Evolutionary conservation across 2,329 filamentous ascomycete genomes (phyloP).

Genomic region (Sclerotinia trifoliorum): DNA sequence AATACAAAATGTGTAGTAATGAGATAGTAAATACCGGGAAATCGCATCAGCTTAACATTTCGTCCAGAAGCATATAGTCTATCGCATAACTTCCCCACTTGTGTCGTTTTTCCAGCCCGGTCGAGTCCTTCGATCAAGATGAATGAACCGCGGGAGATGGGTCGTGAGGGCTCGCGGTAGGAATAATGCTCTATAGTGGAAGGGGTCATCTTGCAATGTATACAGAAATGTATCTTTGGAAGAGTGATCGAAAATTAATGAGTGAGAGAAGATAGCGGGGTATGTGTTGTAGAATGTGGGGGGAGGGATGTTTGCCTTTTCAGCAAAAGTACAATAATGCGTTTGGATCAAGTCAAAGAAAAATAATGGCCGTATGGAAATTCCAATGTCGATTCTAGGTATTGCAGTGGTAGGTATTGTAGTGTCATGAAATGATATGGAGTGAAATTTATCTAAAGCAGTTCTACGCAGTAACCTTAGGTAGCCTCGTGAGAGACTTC

Average conservation of each 20-base stretch:
- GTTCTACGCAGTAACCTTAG: no score
- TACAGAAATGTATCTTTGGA: neutral
- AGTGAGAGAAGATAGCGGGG: conserved; percentile 4
- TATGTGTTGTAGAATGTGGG: conserved; percentile 5
- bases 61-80: conserved; percentile 51
- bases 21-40: conserved; percentile 54
- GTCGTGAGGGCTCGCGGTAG: conserved; percentile 34
- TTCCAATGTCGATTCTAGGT: neutral
- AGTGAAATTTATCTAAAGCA: neutral
- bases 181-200: conserved; percentile 25
- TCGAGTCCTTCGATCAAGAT: conserved; percentile 73
- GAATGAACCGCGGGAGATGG: conserved; percentile 53
- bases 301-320: neutral
- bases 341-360: neutral
- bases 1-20: neutral
- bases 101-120: conserved; percentile 70
- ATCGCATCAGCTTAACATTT: conserved; percentile 58
- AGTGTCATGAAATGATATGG: neutral
- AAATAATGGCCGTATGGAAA: neutral
- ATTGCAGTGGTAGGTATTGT: no score
- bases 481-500: neutral
- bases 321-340: no score
- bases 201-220: conserved; percentile 25
- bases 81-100: conserved; percentile 58
- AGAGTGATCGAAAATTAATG: neutral